Evolutionary conservation across 2,329 filamentous ascomycete species (phyloP).

Genomic region (Diaporthe nobilis): DNA sequence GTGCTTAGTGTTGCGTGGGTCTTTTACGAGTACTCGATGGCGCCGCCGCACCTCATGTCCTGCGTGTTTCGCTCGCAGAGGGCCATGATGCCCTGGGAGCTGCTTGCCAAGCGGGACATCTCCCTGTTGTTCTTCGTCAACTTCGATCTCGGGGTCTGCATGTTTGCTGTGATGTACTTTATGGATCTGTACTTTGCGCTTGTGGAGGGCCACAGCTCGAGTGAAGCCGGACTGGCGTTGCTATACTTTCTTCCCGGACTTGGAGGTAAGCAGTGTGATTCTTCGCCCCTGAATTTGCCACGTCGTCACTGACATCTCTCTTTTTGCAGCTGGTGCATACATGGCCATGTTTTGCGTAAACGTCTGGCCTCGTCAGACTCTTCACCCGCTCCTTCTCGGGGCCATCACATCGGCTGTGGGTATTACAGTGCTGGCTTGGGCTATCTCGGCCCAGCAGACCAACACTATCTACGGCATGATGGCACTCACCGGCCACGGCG

Average conservation of each 20-base stretch:
- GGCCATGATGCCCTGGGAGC: slow-evolving; percentile 74
- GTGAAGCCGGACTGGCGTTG: slow-evolving; percentile 69
- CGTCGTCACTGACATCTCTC: slow-evolving; percentile 4
- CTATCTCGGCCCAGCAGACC: slow-evolving; percentile 63
- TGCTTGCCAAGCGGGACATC: slow-evolving; percentile 71
- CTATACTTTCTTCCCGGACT: slow-evolving; percentile 76
- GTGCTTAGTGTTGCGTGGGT: slow-evolving; percentile 59
- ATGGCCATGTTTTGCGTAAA: slow-evolving; percentile 73
- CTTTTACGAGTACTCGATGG: slow-evolving; percentile 68
- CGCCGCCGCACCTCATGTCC: slow-evolving; percentile 61
- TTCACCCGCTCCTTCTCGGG: slow-evolving; percentile 70
- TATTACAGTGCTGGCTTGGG: slow-evolving; percentile 70
- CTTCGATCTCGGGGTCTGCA: slow-evolving; percentile 70
- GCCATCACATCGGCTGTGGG: slow-evolving; percentile 70
- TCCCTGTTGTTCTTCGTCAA: slow-evolving; percentile 74
- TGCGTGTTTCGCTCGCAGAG: slow-evolving; percentile 66
- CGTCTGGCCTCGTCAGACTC: slow-evolving; percentile 72
- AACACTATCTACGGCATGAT: slow-evolving; percentile 75
- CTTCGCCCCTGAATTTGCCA: neutral
- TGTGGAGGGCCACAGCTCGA: slow-evolving; percentile 65
- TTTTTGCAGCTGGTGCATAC: slow-evolving; percentile 64
- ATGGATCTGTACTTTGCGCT: slow-evolving; percentile 77
- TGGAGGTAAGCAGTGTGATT: slow-evolving; percentile 57
- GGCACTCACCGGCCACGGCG: slow-evolving; percentile 73
- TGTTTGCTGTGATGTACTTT: slow-evolving; percentile 73